Percentiles rank a stretch among this genome's conserved stretches.
These are phyloP conservation scores for Coprinopsis strossmayeri DNA, from an alignment of 768 basidiomycete genomes.

Conservation along the genomic window DNA sequence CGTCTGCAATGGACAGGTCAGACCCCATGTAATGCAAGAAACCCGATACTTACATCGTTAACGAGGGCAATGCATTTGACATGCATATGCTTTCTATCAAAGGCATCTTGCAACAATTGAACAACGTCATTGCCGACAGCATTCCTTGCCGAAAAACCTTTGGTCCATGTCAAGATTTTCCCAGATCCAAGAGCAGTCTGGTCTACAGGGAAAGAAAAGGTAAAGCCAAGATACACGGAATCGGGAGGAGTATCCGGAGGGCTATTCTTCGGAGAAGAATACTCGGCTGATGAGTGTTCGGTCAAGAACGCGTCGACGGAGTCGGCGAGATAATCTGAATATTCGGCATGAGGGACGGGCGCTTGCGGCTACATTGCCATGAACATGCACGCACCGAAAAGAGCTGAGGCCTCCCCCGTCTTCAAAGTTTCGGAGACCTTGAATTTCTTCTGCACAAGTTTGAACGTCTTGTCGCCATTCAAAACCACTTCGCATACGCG, in stretches of 20 bases:
- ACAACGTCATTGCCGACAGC: conserved; percentile 89
- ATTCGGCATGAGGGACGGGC: conserved; percentile 9
- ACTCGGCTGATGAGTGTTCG: conserved; percentile 39
- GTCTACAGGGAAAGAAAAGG: conserved; percentile 97
- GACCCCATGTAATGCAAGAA: neutral
- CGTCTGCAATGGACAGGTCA: conserved; percentile 51
- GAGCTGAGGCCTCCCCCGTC: conserved; percentile 77
- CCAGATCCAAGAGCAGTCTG: conserved; percentile 91
- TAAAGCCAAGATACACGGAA: conserved; percentile 69
- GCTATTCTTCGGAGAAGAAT: conserved; percentile 22
- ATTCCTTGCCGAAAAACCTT: conserved; percentile 91
- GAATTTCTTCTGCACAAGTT: conserved; percentile 92
- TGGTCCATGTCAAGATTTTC: conserved; percentile 90
- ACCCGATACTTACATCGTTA: conserved; percentile 66
- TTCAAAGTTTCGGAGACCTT: conserved; percentile 92
- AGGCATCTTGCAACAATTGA: conserved; percentile 83
- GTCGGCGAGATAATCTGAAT: conserved; percentile 95
- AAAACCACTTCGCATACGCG: conserved; percentile 93
- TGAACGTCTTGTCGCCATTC: conserved; percentile 86
- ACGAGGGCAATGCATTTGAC: conserved; percentile 90
- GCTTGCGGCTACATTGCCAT: conserved; percentile 5
- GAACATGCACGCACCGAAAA: conserved; percentile 61
- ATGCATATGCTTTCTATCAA: conserved; percentile 87
- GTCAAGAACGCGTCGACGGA: conserved; percentile 95
- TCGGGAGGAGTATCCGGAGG: conserved; percentile 20